These are phyloP conservation scores for Endothia cerciana DNA, from an alignment of 2,329 filamentous ascomycete species.

Conservation along the genomic window DNA sequence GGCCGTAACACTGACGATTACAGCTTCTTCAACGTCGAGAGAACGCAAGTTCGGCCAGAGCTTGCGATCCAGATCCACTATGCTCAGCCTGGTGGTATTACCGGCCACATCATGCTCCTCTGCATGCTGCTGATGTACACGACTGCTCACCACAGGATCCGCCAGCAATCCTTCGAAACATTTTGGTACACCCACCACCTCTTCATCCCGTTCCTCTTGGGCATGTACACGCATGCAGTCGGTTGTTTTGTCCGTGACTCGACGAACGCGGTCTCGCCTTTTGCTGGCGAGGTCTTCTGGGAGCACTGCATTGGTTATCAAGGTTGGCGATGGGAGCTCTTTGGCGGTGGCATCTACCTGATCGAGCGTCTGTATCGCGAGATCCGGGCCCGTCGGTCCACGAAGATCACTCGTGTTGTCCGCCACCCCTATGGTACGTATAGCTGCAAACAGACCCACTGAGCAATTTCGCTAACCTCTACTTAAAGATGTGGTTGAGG, in stretches of 20 bases:
- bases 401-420: slow-evolving; percentile 90
- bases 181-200: slow-evolving; percentile 99
- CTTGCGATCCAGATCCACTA: slow-evolving; percentile 92
- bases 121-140: slow-evolving; percentile 99
- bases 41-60: slow-evolving; percentile 76
- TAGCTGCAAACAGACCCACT: background rate
- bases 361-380: slow-evolving; percentile 89
- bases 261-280: slow-evolving; percentile 73
- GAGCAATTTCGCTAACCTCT: slow-evolving; percentile 36
- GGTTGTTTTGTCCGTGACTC: slow-evolving; percentile 96
- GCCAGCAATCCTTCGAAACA: slow-evolving; percentile 95
- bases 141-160: slow-evolving; percentile 88
- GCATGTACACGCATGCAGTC: slow-evolving; percentile 92
- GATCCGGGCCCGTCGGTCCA: slow-evolving; percentile 79
- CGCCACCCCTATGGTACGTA: slow-evolving; percentile 87
- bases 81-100: slow-evolving; percentile 84
- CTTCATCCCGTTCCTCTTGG: slow-evolving; percentile 94
- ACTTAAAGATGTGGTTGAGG: slow-evolving; percentile 81
- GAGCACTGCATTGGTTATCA: slow-evolving; percentile 91
- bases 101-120: slow-evolving; percentile 96
- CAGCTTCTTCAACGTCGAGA: slow-evolving; percentile 95
- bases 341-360: slow-evolving; percentile 83
- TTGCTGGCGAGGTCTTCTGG: slow-evolving; percentile 84
- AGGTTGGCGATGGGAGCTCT: slow-evolving; percentile 96
- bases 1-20: background rate